Conservation (phyloP, 73 alveolate genomes). For the Paramecium tetraurelia region DNA sequence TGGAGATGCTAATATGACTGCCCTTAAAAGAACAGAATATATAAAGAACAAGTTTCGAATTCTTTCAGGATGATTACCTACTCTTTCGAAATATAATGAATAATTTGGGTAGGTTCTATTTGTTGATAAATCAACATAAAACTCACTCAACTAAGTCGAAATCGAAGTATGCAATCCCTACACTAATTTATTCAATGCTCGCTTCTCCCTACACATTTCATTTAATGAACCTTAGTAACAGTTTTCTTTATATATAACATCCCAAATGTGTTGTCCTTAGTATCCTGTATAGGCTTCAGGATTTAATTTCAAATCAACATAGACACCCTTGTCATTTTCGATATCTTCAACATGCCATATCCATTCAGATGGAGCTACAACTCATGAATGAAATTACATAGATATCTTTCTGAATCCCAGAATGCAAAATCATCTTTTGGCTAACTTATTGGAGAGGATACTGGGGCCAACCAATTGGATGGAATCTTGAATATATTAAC, state of each 20-base stretch:
- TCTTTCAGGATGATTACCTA: slow-evolving; percentile 86
- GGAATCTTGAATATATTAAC: not conserved
- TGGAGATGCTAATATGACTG: slow-evolving; percentile 77
- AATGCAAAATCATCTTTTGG: slow-evolving; percentile 56
- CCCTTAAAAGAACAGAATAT: slow-evolving; percentile 83
- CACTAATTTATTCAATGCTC: slow-evolving; percentile 79
- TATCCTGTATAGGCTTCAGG: slow-evolving; percentile 91
- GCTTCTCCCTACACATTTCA: slow-evolving; percentile 85
- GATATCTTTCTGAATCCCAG: slow-evolving; percentile 48
- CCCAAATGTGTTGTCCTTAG: slow-evolving; percentile 93
- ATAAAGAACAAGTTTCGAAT: slow-evolving; percentile 79
- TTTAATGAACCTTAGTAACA: slow-evolving; percentile 64
- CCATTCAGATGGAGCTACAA: slow-evolving; percentile 47
- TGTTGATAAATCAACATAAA: slow-evolving; percentile 71
- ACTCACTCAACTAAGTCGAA: slow-evolving; percentile 80
- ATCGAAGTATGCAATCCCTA: slow-evolving; percentile 87
- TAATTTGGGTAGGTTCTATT: slow-evolving; percentile 74
- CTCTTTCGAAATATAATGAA: slow-evolving; percentile 75
- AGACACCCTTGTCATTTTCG: slow-evolving; percentile 50
- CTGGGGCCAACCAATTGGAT: not conserved
- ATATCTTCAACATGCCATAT: slow-evolving; percentile 61
- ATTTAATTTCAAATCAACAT: slow-evolving; percentile 78
- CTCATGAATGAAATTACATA: not conserved
- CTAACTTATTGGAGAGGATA: not conserved
- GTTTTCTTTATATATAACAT: slow-evolving; percentile 90